Percentiles rank a stretch among this genome's conserved stretches.
Conservation (phyloP, 257 asterid genomes). For the Ocimum tenuiflorum region DNA sequence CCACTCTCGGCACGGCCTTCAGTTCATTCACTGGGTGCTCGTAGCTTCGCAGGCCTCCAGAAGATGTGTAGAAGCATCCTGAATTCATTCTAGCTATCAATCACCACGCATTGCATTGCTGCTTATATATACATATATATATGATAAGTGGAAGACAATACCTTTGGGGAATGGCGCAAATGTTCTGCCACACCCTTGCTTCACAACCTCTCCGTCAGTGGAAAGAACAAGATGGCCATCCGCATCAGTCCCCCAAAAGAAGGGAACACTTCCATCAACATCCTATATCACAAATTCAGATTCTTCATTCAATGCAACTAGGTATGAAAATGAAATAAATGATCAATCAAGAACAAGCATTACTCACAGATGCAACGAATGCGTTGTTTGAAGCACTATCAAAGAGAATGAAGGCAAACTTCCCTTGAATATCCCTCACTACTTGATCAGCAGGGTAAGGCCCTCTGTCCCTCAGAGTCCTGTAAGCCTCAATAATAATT, state of each 20-base stretch:
- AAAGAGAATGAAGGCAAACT: constrained; percentile 66
- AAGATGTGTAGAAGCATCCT: constrained; percentile 91
- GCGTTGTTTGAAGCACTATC: constrained; percentile 53
- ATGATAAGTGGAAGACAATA: no score
- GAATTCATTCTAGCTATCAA: no score
- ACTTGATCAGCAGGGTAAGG: constrained; percentile 96
- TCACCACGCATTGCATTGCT: no score
- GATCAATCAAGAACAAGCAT: not conserved
- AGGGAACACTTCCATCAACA: constrained; percentile 69
- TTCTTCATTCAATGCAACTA: not conserved
- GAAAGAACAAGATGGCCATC: constrained; percentile 84
- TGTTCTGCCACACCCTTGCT: constrained; percentile 85
- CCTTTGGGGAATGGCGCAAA: constrained; percentile 52
- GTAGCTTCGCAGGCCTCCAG: constrained; percentile 87
- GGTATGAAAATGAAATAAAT: not conserved
- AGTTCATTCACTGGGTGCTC: constrained; percentile 79
- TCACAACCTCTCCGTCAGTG: constrained; percentile 61
- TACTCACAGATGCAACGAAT: constrained; percentile 71
- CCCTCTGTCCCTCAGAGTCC: constrained; percentile 93
- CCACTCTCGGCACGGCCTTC: constrained; percentile 89
- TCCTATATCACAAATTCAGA: constrained; percentile 36
- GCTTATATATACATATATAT: no score
- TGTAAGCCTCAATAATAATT: constrained; percentile 84
- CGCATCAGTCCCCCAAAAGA: constrained; percentile 87
- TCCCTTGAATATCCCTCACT: constrained; percentile 80